These are phyloP conservation scores for Lumnitzera racemosa DNA, from an alignment of 345 rosid species.

Conservation along the genomic window DNA sequence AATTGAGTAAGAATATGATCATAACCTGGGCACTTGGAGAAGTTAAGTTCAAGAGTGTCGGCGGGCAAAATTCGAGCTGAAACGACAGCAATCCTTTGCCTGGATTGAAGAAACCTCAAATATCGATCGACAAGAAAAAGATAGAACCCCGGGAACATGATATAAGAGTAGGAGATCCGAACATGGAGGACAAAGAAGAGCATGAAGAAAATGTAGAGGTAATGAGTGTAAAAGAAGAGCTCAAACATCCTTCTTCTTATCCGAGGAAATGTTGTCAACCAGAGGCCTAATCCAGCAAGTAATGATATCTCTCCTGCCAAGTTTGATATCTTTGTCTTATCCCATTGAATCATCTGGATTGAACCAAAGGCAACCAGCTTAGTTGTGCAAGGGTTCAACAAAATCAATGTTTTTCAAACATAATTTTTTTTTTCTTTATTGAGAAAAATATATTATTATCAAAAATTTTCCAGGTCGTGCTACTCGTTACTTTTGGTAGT, in stretches of 20 bases:
- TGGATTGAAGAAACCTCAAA: constrained; percentile 54
- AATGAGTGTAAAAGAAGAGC: constrained; percentile 40
- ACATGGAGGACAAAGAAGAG: constrained; percentile 47
- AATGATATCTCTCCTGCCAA: constrained; percentile 43
- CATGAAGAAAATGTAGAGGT: constrained; percentile 44
- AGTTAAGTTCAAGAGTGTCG: constrained; percentile 39
- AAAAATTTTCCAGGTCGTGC: too few relatives aligned
- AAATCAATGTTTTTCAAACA: too few relatives aligned
- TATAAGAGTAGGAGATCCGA: constrained; percentile 34
- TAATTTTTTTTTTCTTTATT: too few relatives aligned
- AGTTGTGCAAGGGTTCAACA: too few relatives aligned
- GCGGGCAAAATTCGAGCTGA: constrained; percentile 44
- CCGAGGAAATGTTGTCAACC: constrained; percentile 33
- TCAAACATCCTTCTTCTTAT: constrained; percentile 29
- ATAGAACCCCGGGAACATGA: constrained; percentile 47
- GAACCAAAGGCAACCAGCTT: too few relatives aligned
- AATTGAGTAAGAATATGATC: not conserved
- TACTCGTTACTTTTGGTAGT: too few relatives aligned
- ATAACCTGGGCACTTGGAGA: constrained; percentile 40
- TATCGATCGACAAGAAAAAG: constrained; percentile 51
- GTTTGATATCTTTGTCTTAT: constrained; percentile 26
- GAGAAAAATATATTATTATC: too few relatives aligned
- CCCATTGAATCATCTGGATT: constrained; percentile 38
- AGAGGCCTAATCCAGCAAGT: constrained; percentile 37
- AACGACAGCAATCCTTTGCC: constrained; percentile 20